Conservation (phyloP, 805 yeast genomes). For the Yarrowia hollandica region DNA sequence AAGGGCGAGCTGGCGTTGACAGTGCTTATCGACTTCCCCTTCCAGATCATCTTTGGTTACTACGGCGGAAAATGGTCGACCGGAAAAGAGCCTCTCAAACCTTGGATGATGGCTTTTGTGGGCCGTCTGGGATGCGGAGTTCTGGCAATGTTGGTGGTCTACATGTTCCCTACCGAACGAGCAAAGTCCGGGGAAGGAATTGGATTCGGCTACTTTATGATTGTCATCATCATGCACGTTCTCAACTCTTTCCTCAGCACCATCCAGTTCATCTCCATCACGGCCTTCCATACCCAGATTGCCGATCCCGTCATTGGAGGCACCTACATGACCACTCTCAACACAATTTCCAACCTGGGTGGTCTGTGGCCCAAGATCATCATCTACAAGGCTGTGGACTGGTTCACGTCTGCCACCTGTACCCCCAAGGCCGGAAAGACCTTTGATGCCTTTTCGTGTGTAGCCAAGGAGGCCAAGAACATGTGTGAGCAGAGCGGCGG, state of each 20-base stretch:
- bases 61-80: conserved; percentile 95
- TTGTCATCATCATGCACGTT: conserved; percentile 79
- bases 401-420: conserved; percentile 69
- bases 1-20: conserved; percentile 93
- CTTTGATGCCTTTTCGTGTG: conserved; percentile 40
- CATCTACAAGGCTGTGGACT: conserved; percentile 76
- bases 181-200: conserved; percentile 47
- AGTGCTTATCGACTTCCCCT: conserved; percentile 91
- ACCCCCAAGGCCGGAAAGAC: conserved; percentile 34
- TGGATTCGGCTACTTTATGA: conserved; percentile 54
- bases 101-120: conserved; percentile 86
- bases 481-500: conserved; percentile 61
- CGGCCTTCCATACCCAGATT: conserved; percentile 91
- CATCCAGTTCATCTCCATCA: conserved; percentile 88
- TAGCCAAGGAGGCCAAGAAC: conserved; percentile 47
- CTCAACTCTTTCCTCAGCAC: conserved; percentile 91
- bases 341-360: conserved; percentile 88
- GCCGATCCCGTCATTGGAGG: conserved; percentile 98
- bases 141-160: conserved; percentile 71
- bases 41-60: conserved; percentile 91
- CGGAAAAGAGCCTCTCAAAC: conserved; percentile 64
- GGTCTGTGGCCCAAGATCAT: conserved; percentile 97
- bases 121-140: conserved; percentile 78
- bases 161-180: conserved; percentile 59
- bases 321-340: conserved; percentile 94